Base-by-base conservation (phyloP, 140 eudicot genomes). In the Stevia rebaudiana region DNA sequence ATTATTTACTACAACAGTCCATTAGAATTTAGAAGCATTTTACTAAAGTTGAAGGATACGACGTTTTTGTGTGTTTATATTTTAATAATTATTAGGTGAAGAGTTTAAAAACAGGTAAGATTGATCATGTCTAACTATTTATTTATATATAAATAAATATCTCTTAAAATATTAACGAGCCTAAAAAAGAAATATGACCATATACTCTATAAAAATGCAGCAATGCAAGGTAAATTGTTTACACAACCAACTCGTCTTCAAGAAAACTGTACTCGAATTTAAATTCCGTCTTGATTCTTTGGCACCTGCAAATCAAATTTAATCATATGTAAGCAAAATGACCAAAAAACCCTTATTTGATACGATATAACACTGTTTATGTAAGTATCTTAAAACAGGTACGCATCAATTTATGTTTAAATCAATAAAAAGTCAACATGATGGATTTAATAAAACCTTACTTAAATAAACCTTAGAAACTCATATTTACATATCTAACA, bases 201-300 rank as follows among this genome's bases (percentile, higher is more conserved):
- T 18, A 33, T 41, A 54, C 21, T 18, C 13, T 21, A 2, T 0
- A 16, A 18, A 48, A 65, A 18, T 11, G 49, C 25, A 58, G 61
- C 68, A 60, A 7, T 69, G 42, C 55, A 6, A 2, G 15, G 58
- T 51, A 51, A 51, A 51, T 3, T 23, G 58, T 23, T 82, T 84
- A 92, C 74, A 81, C 86, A 6, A 79, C 75, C 11, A 88, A 85
- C 36, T 92, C 98, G 56, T 88, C 98, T 80, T 92, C 98, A 52
- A 92, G 96, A 81, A 72, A 88, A 72, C 78, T 88, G 84, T 92
- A 92, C 88, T 92, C 96, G 40, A 92, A 92, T 19, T 80, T 83
- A 81, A 88, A 92, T 56, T 88, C 98, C 0, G 81, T 75, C 84
- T 88, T 91, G 69, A 91, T 83, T 74, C 96, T 81, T 78, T 85